Conservation (phyloP, 2,329 filamentous ascomycete species). For the Beauveria sp. region DNA sequence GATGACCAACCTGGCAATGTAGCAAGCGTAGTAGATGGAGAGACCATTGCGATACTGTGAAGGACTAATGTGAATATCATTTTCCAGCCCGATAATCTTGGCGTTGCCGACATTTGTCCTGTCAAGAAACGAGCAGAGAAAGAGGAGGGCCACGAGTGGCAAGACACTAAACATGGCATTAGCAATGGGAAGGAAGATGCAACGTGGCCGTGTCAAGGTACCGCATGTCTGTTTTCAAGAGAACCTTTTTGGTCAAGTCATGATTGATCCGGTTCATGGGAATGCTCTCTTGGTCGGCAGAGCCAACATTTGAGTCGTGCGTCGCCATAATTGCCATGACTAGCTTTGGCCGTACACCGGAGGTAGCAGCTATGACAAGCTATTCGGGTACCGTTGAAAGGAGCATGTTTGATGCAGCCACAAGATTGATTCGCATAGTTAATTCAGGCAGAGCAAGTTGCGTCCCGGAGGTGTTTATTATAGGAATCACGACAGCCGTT, state of each 20-base stretch:
- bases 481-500: not conserved
- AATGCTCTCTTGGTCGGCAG: not conserved
- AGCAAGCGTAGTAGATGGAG: constrained; percentile 58
- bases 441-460: not conserved
- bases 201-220: not conserved
- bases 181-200: not conserved
- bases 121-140: constrained; percentile 58
- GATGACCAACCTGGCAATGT: constrained; percentile 42
- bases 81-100: constrained; percentile 54
- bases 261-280: constrained; percentile 3
- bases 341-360: not conserved
- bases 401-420: not conserved
- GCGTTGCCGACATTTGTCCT: constrained; percentile 69
- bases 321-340: constrained; percentile 16
- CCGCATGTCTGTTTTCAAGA: constrained; percentile 24
- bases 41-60: constrained; percentile 58
- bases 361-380: not conserved
- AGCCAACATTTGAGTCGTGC: constrained; percentile 16
- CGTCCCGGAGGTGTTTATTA: not conserved
- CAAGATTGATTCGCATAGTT: not conserved
- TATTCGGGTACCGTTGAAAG: too few species aligned
- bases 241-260: constrained; percentile 18
- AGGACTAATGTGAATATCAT: constrained; percentile 49
- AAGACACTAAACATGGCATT: constrained; percentile 41
- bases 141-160: constrained; percentile 55